Conservation (phyloP, 345 rosid species). For the Salix udensis region DNA sequence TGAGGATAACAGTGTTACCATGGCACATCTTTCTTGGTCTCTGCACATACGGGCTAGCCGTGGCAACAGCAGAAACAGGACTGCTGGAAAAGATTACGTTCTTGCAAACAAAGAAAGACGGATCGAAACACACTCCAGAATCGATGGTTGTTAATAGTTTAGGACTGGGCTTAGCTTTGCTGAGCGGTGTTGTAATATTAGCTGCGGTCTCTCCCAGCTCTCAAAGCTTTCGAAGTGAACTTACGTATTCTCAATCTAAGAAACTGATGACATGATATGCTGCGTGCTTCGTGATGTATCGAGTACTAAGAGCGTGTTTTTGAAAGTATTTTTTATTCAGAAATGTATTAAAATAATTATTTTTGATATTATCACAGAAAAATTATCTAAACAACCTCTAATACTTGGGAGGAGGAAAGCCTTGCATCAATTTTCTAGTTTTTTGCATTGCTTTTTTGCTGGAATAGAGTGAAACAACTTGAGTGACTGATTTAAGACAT, state of each 20-base stretch:
- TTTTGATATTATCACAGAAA: too few species aligned
- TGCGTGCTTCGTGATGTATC: neutral
- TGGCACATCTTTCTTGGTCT: constrained; percentile 94
- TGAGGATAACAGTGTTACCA: constrained; percentile 60
- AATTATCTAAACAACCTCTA: too few species aligned
- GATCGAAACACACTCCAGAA: constrained; percentile 44
- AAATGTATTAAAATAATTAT: too few species aligned
- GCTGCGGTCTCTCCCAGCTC: constrained; percentile 63
- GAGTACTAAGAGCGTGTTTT: neutral
- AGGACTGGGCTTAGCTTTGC: constrained; percentile 69
- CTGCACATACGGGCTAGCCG: constrained; percentile 76
- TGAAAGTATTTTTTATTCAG: too few species aligned
- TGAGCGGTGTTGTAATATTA: constrained; percentile 58
- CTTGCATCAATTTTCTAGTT: neutral
- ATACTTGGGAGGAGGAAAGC: neutral
- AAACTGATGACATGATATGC: neutral
- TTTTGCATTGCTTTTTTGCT: neutral
- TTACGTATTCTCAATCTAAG: constrained; percentile 36
- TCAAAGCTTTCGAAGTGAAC: constrained; percentile 30
- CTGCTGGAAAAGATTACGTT: constrained; percentile 70
- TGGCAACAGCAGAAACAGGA: constrained; percentile 87
- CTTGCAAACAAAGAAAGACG: constrained; percentile 51
- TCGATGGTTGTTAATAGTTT: constrained; percentile 64
- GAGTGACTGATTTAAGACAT: too few species aligned
- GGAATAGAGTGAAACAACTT: too few species aligned